Evolutionary conservation across 169 alveolate genomes (phyloP).

Genomic region (Cryptosporidium ubiquitum): DNA sequence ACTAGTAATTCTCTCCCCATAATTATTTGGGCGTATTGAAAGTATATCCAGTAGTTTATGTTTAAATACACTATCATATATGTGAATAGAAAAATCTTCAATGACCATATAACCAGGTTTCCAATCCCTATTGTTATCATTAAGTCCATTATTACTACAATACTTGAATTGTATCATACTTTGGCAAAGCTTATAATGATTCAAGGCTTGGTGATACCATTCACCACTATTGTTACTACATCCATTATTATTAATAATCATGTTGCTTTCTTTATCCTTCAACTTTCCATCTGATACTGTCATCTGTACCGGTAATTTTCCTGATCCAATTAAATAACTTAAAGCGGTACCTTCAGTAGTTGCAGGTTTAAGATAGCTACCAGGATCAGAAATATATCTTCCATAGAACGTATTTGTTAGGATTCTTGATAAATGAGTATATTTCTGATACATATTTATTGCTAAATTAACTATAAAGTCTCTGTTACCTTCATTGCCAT

Average conservation of each 20-base stretch:
- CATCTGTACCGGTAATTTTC: not conserved
- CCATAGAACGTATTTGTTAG: conserved; percentile 36
- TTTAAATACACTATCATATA: conserved; percentile 34
- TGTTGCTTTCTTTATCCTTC: not conserved
- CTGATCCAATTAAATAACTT: conserved; percentile 2
- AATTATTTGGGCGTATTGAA: conserved; percentile 17
- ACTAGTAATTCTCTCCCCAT: conserved; percentile 51
- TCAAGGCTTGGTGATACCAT: not conserved
- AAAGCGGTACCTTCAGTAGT: conserved; percentile 34
- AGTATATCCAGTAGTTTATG: conserved; percentile 29
- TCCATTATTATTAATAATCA: too few relatives aligned
- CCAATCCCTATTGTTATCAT: conserved; percentile 25
- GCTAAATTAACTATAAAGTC: not conserved
- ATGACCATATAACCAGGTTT: conserved; percentile 17
- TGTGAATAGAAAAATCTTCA: conserved; percentile 32
- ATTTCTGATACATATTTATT: not conserved
- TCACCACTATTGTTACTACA: not conserved
- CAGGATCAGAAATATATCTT: conserved; percentile 16
- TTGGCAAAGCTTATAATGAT: not conserved
- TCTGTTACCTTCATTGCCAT: not conserved
- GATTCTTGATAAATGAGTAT: conserved; percentile 36
- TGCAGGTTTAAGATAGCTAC: conserved; percentile 24
- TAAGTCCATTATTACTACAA: conserved; percentile 8
- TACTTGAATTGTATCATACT: not conserved
- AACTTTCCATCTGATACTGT: not conserved